Evolutionary conservation across 805 yeast genomes (phyloP).

Genomic region (Yamadazyma scolyti): DNA sequence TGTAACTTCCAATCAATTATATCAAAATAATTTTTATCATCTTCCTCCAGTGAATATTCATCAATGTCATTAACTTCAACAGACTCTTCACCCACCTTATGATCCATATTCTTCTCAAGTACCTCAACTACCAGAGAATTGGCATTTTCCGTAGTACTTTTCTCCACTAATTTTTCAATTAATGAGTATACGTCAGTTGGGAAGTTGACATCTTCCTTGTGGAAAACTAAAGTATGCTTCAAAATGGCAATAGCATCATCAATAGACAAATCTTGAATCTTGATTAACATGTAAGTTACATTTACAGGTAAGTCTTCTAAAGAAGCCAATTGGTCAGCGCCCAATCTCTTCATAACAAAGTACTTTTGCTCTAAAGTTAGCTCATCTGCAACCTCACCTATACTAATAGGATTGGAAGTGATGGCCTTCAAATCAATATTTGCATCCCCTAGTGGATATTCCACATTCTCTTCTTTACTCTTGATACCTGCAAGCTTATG

Average conservation of each 20-base stretch:
- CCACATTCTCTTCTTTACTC: too few relatives aligned
- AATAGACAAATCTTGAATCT: slow-evolving; percentile 28
- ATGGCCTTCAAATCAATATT: slow-evolving; percentile 13
- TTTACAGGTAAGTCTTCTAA: slow-evolving; percentile 26
- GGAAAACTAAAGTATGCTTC: slow-evolving; percentile 31
- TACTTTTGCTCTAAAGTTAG: slow-evolving; percentile 24
- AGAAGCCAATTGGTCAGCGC: slow-evolving; percentile 21
- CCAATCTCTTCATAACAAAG: slow-evolving; percentile 22
- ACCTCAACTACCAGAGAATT: too few relatives aligned
- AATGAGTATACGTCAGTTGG: slow-evolving; percentile 27
- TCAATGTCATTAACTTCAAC: slow-evolving; percentile 1
- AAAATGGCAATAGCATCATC: slow-evolving; percentile 41
- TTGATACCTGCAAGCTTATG: too few relatives aligned
- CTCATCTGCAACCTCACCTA: slow-evolving; percentile 21
- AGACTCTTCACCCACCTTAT: slow-evolving; percentile 1
- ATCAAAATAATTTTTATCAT: neutral
- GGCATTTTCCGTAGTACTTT: neutral
- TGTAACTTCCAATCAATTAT: slow-evolving; percentile 29
- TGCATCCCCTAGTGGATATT: too few relatives aligned
- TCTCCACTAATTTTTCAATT: slow-evolving; percentile 15
- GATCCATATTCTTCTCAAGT: too few relatives aligned
- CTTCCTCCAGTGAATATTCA: slow-evolving; percentile 3
- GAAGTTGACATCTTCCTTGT: slow-evolving; percentile 29
- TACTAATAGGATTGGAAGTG: slow-evolving; percentile 19
- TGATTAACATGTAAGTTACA: slow-evolving; percentile 39